Conservation (phyloP, 306 rosid genomes). For the Sicyos edulis region DNA sequence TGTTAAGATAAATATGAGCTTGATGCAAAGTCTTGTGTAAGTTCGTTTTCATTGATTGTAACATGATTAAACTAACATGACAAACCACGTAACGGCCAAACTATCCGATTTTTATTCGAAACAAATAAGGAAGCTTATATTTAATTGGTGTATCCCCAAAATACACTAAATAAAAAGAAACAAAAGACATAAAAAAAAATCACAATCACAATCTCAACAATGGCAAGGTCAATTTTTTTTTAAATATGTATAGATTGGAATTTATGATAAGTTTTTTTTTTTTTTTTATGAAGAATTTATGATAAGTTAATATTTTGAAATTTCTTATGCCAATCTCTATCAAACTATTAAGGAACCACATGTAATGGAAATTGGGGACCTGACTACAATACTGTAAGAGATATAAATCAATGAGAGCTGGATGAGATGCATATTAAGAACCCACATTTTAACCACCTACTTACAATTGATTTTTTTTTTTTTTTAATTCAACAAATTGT, state of each 20-base stretch:
- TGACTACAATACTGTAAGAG: not conserved
- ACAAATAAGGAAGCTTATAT: not conserved
- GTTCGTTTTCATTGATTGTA: not conserved
- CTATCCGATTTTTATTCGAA: not conserved
- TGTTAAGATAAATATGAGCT: not conserved
- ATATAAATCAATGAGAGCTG: not conserved
- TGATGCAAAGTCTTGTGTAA: no score
- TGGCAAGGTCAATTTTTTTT: no score
- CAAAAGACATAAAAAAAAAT: no score
- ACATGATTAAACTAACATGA: not conserved
- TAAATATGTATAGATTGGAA: no score
- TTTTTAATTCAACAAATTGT: no score
- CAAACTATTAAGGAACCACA: constrained; percentile 13
- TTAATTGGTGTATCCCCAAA: not conserved
- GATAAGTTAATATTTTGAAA: not conserved
- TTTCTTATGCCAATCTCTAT: constrained; percentile 8
- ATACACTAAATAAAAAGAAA: no score
- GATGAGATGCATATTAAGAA: not conserved
- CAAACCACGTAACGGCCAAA: not conserved
- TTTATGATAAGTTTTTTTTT: no score
- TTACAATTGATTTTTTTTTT: not conserved
- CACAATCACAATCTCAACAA: no score
- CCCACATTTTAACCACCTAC: constrained; percentile 10
- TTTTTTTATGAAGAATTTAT: no score
- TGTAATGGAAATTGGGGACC: constrained; percentile 9